These are phyloP conservation scores for Phycomyces nitens DNA, from an alignment of 192 early-diverging fungal species.

Conservation along the genomic window DNA sequence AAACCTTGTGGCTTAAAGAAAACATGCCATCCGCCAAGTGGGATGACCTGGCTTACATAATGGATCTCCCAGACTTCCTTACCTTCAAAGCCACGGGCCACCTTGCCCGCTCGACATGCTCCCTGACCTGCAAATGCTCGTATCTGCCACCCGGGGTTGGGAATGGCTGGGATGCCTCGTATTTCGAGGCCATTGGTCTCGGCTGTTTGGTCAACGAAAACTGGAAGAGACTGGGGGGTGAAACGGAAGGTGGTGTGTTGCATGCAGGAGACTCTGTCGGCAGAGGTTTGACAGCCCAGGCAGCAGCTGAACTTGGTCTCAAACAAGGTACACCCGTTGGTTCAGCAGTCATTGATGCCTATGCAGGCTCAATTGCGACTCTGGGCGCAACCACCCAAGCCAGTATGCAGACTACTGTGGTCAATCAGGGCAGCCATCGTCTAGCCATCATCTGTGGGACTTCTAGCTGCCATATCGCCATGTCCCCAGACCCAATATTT, in stretches of 20 bases:
- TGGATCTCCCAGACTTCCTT: slow-evolving; percentile 76
- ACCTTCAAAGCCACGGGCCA: slow-evolving; percentile 61
- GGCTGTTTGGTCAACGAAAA: slow-evolving; percentile 44
- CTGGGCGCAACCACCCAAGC: slow-evolving; percentile 35
- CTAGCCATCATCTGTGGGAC: slow-evolving; percentile 71
- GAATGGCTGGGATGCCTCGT: slow-evolving; percentile 55
- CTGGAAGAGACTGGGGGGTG: slow-evolving; percentile 43
- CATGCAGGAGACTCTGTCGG: slow-evolving; percentile 54
- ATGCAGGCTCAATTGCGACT: slow-evolving; percentile 63
- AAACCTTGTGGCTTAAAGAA: slow-evolving; percentile 64
- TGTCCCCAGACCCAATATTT: slow-evolving; percentile 48
- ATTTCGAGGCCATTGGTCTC: slow-evolving; percentile 53
- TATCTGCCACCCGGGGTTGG: slow-evolving; percentile 39
- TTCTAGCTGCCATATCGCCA: slow-evolving; percentile 67
- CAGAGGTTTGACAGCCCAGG: slow-evolving; percentile 41
- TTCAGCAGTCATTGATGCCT: slow-evolving; percentile 69
- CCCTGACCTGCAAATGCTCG: slow-evolving; percentile 69
- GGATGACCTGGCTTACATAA: slow-evolving; percentile 46
- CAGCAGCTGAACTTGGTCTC: slow-evolving; percentile 57
- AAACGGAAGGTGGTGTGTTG: slow-evolving; percentile 31
- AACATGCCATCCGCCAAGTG: slow-evolving; percentile 49
- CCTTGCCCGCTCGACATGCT: slow-evolving; percentile 50
- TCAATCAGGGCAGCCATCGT: slow-evolving; percentile 17
- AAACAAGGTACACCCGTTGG: slow-evolving; percentile 53
- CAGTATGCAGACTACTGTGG: neutral